phyloP scores from a whole-genome alignment of 2,329 filamentous ascomycete species.

The Phialophora expanda region DNA sequence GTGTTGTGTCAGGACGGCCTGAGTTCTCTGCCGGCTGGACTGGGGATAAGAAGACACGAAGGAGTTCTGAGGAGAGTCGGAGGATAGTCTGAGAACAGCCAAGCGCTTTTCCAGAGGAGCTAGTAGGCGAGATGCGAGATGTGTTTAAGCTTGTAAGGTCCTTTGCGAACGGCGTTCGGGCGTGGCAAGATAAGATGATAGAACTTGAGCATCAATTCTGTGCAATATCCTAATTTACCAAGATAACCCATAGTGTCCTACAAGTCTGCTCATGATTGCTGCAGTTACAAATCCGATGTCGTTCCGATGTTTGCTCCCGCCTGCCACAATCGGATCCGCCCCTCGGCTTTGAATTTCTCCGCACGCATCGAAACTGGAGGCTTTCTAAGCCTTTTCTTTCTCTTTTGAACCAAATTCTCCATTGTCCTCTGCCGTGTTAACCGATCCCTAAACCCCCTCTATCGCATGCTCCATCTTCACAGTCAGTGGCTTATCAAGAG shows the following conservation, averaged over 20 bases:
- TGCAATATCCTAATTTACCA: neutral
- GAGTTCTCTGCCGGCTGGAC: neutral
- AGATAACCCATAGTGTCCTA: neutral
- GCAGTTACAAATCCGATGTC: neutral
- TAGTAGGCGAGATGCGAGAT: neutral
- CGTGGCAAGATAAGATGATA: neutral
- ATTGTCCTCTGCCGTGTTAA: slow-evolving; percentile 24
- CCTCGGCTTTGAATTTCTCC: slow-evolving; percentile 1
- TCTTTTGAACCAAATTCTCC: neutral
- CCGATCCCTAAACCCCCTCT: slow-evolving; percentile 17
- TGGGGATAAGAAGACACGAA: neutral
- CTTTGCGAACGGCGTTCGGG: neutral
- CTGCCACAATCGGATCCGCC: neutral
- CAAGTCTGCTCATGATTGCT: neutral
- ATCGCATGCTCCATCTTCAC: slow-evolving; percentile 6
- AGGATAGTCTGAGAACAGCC: neutral
- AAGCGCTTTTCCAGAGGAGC: neutral
- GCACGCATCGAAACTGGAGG: neutral
- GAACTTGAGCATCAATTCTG: neutral
- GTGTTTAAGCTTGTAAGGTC: neutral
- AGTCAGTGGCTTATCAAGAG: slow-evolving; percentile 6
- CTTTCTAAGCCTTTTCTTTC: neutral
- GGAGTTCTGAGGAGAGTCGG: slow-evolving; percentile 17
- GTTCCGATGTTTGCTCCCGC: neutral
- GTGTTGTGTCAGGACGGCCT: neutral